These are phyloP conservation scores for Neurospora intermedia DNA, from an alignment of 495 filamentous ascomycete genomes.

Conservation along the genomic window DNA sequence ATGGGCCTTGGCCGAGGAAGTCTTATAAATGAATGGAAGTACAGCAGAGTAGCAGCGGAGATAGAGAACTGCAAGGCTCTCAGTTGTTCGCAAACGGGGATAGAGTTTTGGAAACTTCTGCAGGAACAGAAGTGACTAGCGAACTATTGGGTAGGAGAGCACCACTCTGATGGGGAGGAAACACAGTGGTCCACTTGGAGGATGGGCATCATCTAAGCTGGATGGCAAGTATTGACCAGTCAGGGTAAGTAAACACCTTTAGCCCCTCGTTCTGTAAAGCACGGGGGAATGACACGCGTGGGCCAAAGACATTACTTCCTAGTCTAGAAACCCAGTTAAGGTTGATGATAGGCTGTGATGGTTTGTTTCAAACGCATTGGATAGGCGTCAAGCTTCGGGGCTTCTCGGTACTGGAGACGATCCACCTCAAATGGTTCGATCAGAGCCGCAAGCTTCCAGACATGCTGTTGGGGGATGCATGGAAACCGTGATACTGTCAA, in stretches of 20 bases:
- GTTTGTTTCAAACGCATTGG: neutral
- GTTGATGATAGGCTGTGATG: neutral
- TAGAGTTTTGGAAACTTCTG: neutral
- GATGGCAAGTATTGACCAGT: neutral
- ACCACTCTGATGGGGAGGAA: neutral
- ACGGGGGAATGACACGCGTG: neutral
- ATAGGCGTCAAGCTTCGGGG: neutral
- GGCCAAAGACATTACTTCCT: neutral
- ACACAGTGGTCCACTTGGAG: neutral
- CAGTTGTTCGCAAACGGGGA: neutral
- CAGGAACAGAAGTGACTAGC: neutral
- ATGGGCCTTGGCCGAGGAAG: too few species aligned
- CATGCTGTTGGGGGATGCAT: neutral
- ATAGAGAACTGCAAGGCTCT: neutral
- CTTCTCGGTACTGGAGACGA: neutral
- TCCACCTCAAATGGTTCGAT: neutral
- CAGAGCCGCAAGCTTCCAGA: neutral
- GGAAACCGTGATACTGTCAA: too few species aligned
- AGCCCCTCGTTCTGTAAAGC: neutral
- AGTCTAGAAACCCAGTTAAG: neutral
- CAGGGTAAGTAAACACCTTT: neutral
- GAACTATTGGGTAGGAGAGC: neutral
- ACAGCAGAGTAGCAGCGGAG: neutral
- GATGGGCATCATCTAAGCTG: neutral
- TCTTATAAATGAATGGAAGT: too few species aligned